Percentiles rank a stretch among this genome's conserved stretches.
These are phyloP conservation scores for Podila verticillata DNA, from an alignment of 192 early-diverging fungal genomes.

Conservation along the genomic window DNA sequence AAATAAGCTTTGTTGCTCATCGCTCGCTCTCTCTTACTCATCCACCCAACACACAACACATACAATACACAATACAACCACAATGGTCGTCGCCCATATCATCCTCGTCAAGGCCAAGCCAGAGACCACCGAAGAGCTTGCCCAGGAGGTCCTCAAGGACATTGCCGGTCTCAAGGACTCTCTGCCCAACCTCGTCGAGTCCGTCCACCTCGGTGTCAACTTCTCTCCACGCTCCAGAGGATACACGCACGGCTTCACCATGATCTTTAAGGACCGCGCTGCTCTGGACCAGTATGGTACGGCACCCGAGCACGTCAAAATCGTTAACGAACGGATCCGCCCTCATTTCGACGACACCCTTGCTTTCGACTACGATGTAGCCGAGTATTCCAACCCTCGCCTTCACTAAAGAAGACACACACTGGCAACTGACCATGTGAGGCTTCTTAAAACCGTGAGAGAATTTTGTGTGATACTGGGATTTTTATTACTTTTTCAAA, in stretches of 20 bases:
- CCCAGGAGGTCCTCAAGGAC: slow-evolving; percentile 39
- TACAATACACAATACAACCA: no score
- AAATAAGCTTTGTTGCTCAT: no score
- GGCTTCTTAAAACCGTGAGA: background rate
- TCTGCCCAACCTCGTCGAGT: slow-evolving; percentile 31
- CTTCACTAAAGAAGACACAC: no score
- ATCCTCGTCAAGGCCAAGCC: slow-evolving; percentile 44
- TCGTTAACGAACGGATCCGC: slow-evolving; percentile 24
- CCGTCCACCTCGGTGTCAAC: slow-evolving; percentile 43
- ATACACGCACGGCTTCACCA: slow-evolving; percentile 46
- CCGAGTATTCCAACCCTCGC: slow-evolving; percentile 37
- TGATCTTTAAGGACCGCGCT: slow-evolving; percentile 47
- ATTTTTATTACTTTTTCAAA: no score
- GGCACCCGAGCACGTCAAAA: slow-evolving; percentile 24
- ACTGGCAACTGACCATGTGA: background rate
- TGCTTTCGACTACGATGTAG: slow-evolving; percentile 35
- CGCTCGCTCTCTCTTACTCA: no score
- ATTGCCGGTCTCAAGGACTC: slow-evolving; percentile 29
- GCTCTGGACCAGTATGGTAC: slow-evolving; percentile 34
- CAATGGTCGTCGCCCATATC: no score
- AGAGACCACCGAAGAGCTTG: slow-evolving; percentile 13
- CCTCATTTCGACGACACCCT: slow-evolving; percentile 40
- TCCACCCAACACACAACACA: no score
- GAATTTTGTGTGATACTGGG: no score
- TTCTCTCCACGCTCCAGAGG: slow-evolving; percentile 32